Evolutionary conservation across 352 stramenopile species (phyloP).

Genomic region (Phytopythium mirpurense): DNA sequence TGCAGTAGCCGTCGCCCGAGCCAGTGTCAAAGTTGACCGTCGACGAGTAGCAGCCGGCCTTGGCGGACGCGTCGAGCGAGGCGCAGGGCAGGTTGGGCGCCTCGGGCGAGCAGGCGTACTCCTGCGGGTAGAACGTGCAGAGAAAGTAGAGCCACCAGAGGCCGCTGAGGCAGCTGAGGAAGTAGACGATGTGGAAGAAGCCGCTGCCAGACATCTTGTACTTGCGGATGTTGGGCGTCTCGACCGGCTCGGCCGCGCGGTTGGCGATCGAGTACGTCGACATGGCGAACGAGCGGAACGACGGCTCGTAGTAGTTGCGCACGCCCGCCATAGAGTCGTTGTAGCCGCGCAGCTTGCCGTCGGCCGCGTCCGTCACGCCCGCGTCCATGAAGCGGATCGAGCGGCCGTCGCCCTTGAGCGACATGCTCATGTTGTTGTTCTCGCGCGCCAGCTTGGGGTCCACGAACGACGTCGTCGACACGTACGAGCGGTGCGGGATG

Average conservation of each 20-base stretch:
- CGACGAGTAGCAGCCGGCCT: constrained; percentile 49
- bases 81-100: constrained; percentile 68
- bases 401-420: constrained; percentile 68
- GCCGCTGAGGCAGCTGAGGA: constrained; percentile 53
- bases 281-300: constrained; percentile 88
- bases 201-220: constrained; percentile 87
- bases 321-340: constrained; percentile 70
- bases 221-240: constrained; percentile 89
- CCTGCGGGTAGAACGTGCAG: constrained; percentile 75
- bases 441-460: constrained; percentile 82
- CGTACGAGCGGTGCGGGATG: constrained; percentile 76
- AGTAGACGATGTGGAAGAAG: constrained; percentile 87
- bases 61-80: constrained; percentile 43
- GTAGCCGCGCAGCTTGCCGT: constrained; percentile 81
- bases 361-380: constrained; percentile 75
- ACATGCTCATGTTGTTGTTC: constrained; percentile 43
- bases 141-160: constrained; percentile 81
- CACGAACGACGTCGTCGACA: constrained; percentile 85
- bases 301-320: constrained; percentile 86
- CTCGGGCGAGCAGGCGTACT: constrained; percentile 71
- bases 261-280: constrained; percentile 87
- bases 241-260: constrained; percentile 76
- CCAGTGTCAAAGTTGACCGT: constrained; percentile 64
- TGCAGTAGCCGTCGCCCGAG: constrained; percentile 75
- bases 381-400: constrained; percentile 88